phyloP scores from a whole-genome alignment of 805 yeast genomes.

The Metschnikowia borealis region DNA sequence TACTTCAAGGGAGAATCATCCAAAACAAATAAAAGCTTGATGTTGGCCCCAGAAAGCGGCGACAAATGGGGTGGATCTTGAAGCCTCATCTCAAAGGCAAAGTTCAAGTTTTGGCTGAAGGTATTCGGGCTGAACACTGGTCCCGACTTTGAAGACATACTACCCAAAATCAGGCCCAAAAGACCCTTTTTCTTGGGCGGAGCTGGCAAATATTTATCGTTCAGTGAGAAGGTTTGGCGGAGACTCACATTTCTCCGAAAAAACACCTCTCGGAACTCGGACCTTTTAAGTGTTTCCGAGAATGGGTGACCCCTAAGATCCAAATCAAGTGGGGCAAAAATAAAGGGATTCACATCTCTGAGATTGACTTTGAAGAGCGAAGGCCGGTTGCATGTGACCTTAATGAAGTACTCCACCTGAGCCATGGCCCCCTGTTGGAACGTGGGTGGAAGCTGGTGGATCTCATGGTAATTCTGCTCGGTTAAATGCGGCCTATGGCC shows the following conservation, averaged over 20 bases:
- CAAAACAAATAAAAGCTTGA: conserved; percentile 30
- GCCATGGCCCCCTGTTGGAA: conserved; percentile 25
- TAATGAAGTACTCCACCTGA: conserved; percentile 49
- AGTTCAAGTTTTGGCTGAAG: conserved; percentile 26
- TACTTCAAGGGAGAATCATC: conserved; percentile 27
- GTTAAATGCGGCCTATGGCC: background rate
- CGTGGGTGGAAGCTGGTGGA: conserved; percentile 15
- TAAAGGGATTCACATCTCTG: conserved; percentile 47
- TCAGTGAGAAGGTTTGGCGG: conserved; percentile 34
- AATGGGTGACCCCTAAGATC: conserved; percentile 22
- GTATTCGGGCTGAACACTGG: conserved; percentile 3
- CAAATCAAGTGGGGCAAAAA: conserved; percentile 48
- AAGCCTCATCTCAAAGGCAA: conserved; percentile 47
- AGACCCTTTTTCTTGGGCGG: conserved; percentile 11
- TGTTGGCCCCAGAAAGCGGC: conserved; percentile 39
- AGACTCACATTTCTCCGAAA: conserved; percentile 15
- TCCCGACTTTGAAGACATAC: conserved; percentile 4
- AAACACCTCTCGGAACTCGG: conserved; percentile 40
- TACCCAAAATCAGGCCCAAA: conserved; percentile 10
- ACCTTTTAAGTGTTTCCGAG: conserved; percentile 16
- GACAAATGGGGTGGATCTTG: conserved; percentile 44
- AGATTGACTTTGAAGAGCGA: conserved; percentile 46
- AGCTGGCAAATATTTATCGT: conserved; percentile 16
- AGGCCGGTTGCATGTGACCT: conserved; percentile 56
- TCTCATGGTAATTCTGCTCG: conserved; percentile 9